Conservation (phyloP, 2,329 filamentous ascomycete species). For the Alternaria longipes region DNA sequence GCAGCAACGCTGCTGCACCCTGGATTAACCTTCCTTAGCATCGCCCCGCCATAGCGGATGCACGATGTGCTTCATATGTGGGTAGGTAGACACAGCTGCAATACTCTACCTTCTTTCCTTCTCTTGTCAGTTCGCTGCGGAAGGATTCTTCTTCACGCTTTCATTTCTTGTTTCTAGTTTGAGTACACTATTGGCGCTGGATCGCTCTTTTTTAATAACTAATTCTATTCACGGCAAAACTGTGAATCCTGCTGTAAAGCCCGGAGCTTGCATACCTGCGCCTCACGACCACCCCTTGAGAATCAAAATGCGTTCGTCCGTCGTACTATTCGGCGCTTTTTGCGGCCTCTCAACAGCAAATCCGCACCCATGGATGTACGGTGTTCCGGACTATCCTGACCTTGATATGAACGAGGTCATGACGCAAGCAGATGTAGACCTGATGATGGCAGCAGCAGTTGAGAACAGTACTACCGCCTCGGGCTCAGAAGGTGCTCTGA, state of each 20-base stretch:
- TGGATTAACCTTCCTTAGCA: conserved; percentile 22
- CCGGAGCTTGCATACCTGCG: background rate
- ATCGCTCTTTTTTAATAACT: conserved; percentile 28
- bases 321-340: conserved; percentile 31
- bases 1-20: conserved; percentile 31
- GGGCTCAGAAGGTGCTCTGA: conserved; percentile 24
- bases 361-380: conserved; percentile 46
- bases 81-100: conserved; percentile 1
- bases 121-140: conserved; percentile 1
- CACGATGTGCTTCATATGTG: conserved; percentile 3
- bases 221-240: conserved; percentile 1
- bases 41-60: conserved; percentile 12
- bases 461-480: conserved; percentile 23
- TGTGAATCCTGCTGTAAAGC: background rate
- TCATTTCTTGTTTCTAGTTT: conserved; percentile 6
- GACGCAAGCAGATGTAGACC: conserved; percentile 34
- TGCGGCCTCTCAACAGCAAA: conserved; percentile 33
- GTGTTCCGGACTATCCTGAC: conserved; percentile 41
- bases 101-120: conserved; percentile 11
- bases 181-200: conserved; percentile 26
- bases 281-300: background rate
- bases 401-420: conserved; percentile 40
- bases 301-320: conserved; percentile 31
- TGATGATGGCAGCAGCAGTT: conserved; percentile 24
- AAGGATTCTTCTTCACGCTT: background rate